Percentiles rank a stretch among this genome's conserved stretches.
These are phyloP conservation scores for Guyanaporus albipodus DNA, from an alignment of 768 basidiomycete genomes.

Conservation along the genomic window DNA sequence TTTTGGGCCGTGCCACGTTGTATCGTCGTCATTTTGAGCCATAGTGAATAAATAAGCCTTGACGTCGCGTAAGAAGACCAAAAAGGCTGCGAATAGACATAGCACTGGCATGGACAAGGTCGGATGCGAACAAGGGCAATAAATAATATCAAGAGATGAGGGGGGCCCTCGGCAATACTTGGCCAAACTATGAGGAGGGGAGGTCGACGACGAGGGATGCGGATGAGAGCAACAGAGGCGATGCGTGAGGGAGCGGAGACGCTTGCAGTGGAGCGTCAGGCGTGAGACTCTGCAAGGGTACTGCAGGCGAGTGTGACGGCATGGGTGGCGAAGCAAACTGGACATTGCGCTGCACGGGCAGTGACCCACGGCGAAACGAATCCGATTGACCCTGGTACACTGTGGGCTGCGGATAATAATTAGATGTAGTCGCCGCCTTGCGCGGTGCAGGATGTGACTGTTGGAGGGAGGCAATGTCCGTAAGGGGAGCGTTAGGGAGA, in stretches of 20 bases:
- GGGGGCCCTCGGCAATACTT: neutral
- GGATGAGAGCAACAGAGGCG: constrained; percentile 26
- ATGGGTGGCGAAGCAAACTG: constrained; percentile 31
- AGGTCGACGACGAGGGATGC: constrained; percentile 19
- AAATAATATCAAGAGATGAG: constrained; percentile 27
- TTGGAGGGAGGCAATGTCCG: constrained; percentile 59
- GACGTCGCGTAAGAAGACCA: constrained; percentile 21
- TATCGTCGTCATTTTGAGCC: constrained; percentile 27
- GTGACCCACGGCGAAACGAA: constrained; percentile 29
- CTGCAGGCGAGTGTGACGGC: constrained; percentile 26
- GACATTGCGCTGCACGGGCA: constrained; percentile 27
- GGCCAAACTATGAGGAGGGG: constrained; percentile 16
- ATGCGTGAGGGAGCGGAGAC: constrained; percentile 27
- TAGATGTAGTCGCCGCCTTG: constrained; percentile 31
- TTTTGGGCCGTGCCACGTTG: constrained; percentile 20
- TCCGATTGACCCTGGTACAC: constrained; percentile 30
- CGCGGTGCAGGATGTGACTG: constrained; percentile 32
- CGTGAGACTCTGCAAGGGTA: constrained; percentile 25
- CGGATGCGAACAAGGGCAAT: constrained; percentile 25
- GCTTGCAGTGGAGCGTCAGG: constrained; percentile 19
- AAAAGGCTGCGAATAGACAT: constrained; percentile 7
- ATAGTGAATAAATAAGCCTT: constrained; percentile 31
- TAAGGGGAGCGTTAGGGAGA: constrained; percentile 67
- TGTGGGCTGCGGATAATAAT: constrained; percentile 31
- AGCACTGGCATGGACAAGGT: constrained; percentile 4